Evolutionary conservation across 805 yeast genomes (phyloP).

Genomic region (Kazachstania psychrophila): DNA sequence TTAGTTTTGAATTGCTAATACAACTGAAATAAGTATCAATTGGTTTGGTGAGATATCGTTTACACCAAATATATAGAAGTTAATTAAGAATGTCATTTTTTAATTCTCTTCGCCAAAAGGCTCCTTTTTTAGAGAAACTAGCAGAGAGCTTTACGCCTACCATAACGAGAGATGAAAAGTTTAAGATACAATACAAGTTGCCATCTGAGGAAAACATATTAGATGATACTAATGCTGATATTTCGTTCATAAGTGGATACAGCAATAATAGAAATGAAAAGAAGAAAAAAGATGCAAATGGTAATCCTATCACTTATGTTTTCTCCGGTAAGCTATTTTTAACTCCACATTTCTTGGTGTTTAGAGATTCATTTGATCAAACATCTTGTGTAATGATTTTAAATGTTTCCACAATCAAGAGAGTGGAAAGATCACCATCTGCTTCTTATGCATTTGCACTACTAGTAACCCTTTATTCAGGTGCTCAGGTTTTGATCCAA

Average conservation of each 20-base stretch:
- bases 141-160: constrained; percentile 30
- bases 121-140: constrained; percentile 36
- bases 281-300: constrained; percentile 1
- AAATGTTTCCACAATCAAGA: constrained; percentile 68
- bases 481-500: constrained; percentile 53
- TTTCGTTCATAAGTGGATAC: constrained; percentile 30
- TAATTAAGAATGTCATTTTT: constrained; percentile 47
- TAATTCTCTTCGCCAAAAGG: constrained; percentile 37
- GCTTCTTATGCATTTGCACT: constrained; percentile 71
- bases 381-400: constrained; percentile 58
- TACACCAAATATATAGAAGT: no score
- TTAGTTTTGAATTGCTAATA: no score
- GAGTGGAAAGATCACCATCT: constrained; percentile 79
- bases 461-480: constrained; percentile 58
- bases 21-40: no score
- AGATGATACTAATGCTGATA: constrained; percentile 61
- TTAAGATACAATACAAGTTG: constrained; percentile 56
- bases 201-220: constrained; percentile 63
- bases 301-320: constrained; percentile 26
- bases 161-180: constrained; percentile 58
- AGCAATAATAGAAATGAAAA: constrained; percentile 10
- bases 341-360: constrained; percentile 68
- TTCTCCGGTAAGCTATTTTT: constrained; percentile 60
- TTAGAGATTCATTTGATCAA: constrained; percentile 60
- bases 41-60: no score